Base-by-base conservation (phyloP, 495 filamentous ascomycete genomes). In the Hypomontagnella submonticulosa region DNA sequence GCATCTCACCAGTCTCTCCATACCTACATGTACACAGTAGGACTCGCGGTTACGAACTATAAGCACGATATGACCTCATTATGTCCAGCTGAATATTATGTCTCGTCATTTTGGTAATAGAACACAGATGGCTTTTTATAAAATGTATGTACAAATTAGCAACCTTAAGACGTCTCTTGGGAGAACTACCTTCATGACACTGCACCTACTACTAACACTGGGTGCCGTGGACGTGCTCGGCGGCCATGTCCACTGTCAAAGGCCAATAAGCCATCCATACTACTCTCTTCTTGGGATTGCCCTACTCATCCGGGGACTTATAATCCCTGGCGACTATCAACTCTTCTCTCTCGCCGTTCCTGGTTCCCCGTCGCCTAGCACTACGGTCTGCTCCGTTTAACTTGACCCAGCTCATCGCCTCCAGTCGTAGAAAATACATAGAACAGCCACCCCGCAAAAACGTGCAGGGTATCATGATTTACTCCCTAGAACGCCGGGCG, bases 381-480 rank as follows among this genome's bases (percentile, higher is more conserved):
- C 57, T 46, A 27, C 52, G 47, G 27, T 57, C 47, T 62, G 33
- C 63, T 67, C 19, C 15, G 9, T n/a, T 38, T 38, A 43, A 13
- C 5, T 41, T 11, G 9, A 15, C 36, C 30, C 12, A 16, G 43
- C n/a, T 27, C 43, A 47, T 33, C 46, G 10, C 23, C 37, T 43
- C 10, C n/a, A 49, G 30, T 32, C 11, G 34, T 13, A 41, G 15
- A 46, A 43, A n/a, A 69, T 42, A 13, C 16, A 48, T 19, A 50
- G 61, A 64, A 38, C 42, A 58, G 37, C 27, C 43, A 43, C 60
- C 70, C 63, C 67, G 54, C 63, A 68, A 63, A 54, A 61, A 50
- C 7, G 52, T 59, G 67, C 57, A 71, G 63, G 67, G 67, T 73
- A 73, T 71, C 63, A 56, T 60, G 9, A 44, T 30, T 53, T 52